Evolutionary conservation across 805 yeast species (phyloP).

Genomic region (Blastobotrys americana): DNA sequence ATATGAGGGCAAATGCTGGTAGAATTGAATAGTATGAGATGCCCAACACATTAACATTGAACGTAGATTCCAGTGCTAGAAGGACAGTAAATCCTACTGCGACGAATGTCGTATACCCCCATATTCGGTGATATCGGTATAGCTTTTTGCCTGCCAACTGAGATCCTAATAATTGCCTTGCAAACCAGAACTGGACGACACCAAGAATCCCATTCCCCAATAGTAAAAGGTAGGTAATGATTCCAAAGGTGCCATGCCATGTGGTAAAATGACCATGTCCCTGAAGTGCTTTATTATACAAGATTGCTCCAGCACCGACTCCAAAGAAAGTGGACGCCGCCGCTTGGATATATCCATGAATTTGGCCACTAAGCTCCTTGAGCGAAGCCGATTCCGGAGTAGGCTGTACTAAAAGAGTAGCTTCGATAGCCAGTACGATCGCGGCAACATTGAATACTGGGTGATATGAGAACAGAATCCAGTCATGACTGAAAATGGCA

Average conservation of each 20-base stretch:
- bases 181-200: slow-evolving; percentile 24
- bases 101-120: slow-evolving; percentile 19
- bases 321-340: slow-evolving; percentile 15
- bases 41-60: slow-evolving; percentile 14
- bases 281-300: slow-evolving; percentile 23
- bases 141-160: slow-evolving; percentile 20
- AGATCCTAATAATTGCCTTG: slow-evolving; percentile 23
- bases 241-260: slow-evolving; percentile 26
- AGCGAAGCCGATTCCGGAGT: slow-evolving; percentile 18
- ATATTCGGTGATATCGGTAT: slow-evolving; percentile 26
- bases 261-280: slow-evolving; percentile 22
- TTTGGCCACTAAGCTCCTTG: slow-evolving; percentile 21
- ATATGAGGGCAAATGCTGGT: neutral
- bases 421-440: slow-evolving; percentile 21
- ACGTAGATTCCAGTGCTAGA: slow-evolving; percentile 19
- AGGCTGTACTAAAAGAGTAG: slow-evolving; percentile 25
- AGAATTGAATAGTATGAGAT: neutral
- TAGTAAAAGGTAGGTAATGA: slow-evolving; percentile 18
- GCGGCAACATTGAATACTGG: slow-evolving; percentile 23
- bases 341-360: slow-evolving; percentile 25
- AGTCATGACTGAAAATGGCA: slow-evolving; percentile 1
- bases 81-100: slow-evolving; percentile 15
- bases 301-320: slow-evolving; percentile 19
- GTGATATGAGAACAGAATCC: slow-evolving; percentile 23
- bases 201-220: slow-evolving; percentile 20